Conservation (phyloP, 2,329 filamentous ascomycete genomes). For the Hypoxylon sp. region DNA sequence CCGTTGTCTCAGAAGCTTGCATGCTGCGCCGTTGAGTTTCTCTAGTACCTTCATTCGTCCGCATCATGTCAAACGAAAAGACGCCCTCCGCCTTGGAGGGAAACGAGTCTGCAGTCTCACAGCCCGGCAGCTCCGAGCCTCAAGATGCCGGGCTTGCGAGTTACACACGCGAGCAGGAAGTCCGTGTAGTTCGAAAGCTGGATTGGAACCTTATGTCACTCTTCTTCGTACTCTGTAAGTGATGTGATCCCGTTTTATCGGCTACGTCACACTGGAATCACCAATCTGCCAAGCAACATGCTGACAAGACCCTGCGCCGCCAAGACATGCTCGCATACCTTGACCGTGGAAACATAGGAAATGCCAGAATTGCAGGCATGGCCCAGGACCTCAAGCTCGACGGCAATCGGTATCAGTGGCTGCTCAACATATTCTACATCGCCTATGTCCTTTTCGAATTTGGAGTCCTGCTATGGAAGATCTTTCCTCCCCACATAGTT, state of each 20-base stretch:
- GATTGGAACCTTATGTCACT: slow-evolving; percentile 46
- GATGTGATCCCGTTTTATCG: background rate
- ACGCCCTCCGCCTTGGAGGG: slow-evolving; percentile 30
- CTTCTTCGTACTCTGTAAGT: slow-evolving; percentile 47
- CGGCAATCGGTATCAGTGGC: slow-evolving; percentile 68
- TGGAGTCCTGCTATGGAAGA: slow-evolving; percentile 71
- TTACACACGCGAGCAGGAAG: slow-evolving; percentile 34
- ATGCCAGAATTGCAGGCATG: slow-evolving; percentile 73
- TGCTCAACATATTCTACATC: slow-evolving; percentile 71
- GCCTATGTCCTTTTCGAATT: slow-evolving; percentile 74
- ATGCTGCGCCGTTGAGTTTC: slow-evolving; percentile 16
- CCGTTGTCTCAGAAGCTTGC: slow-evolving; percentile 19
- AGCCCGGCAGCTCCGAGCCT: slow-evolving; percentile 3
- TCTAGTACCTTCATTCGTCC: background rate
- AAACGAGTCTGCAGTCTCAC: slow-evolving; percentile 23
- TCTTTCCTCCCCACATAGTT: slow-evolving; percentile 71
- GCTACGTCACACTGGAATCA: background rate
- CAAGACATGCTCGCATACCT: slow-evolving; percentile 48
- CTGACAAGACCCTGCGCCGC: slow-evolving; percentile 21
- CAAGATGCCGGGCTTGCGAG: slow-evolving; percentile 17
- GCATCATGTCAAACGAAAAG: slow-evolving; percentile 36
- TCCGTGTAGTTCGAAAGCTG: slow-evolving; percentile 44
- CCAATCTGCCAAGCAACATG: slow-evolving; percentile 6
- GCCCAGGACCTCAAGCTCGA: slow-evolving; percentile 67
- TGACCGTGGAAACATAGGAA: slow-evolving; percentile 64